Evolutionary conservation across 371 early-diverging fungal genomes (phyloP), one percentile per base, ranked within the genome.

Genomic region (Rhizomucor pusillus): DNA sequence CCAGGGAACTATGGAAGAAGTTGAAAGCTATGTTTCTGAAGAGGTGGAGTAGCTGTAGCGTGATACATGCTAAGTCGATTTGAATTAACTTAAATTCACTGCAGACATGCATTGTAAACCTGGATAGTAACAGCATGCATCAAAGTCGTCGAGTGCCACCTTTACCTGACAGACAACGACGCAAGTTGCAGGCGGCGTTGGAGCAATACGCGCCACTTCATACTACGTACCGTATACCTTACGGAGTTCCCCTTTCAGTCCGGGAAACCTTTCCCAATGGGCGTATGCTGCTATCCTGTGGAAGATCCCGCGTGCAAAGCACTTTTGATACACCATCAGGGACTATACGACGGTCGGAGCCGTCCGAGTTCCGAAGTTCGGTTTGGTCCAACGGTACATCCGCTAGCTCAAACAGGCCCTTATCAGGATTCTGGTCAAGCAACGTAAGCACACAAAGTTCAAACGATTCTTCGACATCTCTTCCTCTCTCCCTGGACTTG

Each of bases 201-300:
- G 83, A 83, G 45, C 75, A 73, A 52, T 79, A 79, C 57, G 76
- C 82, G 6, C 77, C 81, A 0, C 54, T 71, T 37, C 80, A 66
- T 47, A 65, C 72, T 7, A 70, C 67, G 6, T 69, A 46, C 19
- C 64, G 61, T 25, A 58, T 77, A 20, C 76, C 76, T 7, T 75
- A 73, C 43, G 83, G 82, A 1, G 76, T 81, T 1, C 85, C 85
- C 3, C 47, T 72, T 1, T 69, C 76, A 22, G 60, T 81, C 13
- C 75, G 82, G 43, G 66, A 72, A 37, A 81, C 88, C 0, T 87
- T 77, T 56, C 88, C 89, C 0, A 71, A 80, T 47, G 81, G 81
- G 12, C 72, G 80, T 18, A 51, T 85, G 59, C 63, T 78, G 0
- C 59, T 83, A 10, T 64, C 72, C 7, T 77, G 79, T 41, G 69